Conservation (phyloP, 768 basidiomycete genomes). For the Hydnum rufescens region DNA sequence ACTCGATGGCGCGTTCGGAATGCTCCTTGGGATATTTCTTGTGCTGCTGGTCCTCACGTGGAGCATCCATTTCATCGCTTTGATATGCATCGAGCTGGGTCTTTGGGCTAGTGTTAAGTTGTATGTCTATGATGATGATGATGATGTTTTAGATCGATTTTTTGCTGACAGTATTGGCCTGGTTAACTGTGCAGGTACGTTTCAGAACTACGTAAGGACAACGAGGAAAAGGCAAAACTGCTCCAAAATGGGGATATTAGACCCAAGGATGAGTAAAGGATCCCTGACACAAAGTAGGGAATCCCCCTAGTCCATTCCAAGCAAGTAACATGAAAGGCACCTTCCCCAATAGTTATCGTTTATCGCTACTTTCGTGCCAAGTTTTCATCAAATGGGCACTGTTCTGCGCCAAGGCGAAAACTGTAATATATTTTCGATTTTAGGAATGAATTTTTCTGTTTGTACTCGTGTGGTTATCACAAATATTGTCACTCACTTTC, state of each 20-base stretch:
- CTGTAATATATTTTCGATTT: conserved; percentile 22
- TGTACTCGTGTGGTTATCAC: not conserved
- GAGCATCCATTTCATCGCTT: conserved; percentile 11
- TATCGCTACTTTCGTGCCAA: conserved; percentile 69
- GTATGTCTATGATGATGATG: conserved; percentile 8
- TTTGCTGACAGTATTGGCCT: not conserved
- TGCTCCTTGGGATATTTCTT: conserved; percentile 9
- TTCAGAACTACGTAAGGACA: not conserved
- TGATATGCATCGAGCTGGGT: conserved; percentile 7
- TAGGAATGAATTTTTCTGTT: not conserved
- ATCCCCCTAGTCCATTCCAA: too few relatives aligned
- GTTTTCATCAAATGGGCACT: conserved; percentile 53
- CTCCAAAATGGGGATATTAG: too few relatives aligned
- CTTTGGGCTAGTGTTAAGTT: conserved; percentile 11
- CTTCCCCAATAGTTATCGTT: too few relatives aligned
- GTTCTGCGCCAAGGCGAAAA: conserved; percentile 73
- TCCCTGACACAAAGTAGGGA: too few relatives aligned
- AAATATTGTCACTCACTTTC: conserved; percentile 37
- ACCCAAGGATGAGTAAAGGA: too few relatives aligned
- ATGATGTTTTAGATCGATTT: not conserved
- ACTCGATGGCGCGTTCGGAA: conserved; percentile 5
- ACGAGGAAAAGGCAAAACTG: too few relatives aligned
- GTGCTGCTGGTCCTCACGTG: conserved; percentile 9
- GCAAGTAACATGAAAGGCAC: too few relatives aligned
- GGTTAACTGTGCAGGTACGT: not conserved